Evolutionary conservation across 805 yeast species (phyloP).

Genomic region (Saccharomycopsis microspora): DNA sequence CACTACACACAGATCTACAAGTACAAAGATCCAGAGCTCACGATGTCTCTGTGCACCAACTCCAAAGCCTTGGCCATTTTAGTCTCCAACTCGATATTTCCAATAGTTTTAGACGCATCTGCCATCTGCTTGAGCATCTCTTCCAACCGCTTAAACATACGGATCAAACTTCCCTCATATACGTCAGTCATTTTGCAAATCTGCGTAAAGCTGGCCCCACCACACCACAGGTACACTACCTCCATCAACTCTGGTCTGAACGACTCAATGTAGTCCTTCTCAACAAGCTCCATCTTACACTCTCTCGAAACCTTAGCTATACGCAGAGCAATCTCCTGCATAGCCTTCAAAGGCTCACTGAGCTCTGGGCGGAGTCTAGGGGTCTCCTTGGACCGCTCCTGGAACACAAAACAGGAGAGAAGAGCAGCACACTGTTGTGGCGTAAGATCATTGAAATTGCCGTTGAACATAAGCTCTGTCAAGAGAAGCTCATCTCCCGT

Average conservation of each 20-base stretch:
- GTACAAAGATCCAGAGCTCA: constrained; percentile 91
- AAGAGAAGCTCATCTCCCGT: constrained; percentile 76
- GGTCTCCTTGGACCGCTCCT: constrained; percentile 83
- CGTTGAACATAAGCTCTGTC: constrained; percentile 90
- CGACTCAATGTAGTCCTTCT: constrained; percentile 84
- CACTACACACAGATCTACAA: constrained; percentile 18
- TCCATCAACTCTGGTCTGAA: constrained; percentile 95
- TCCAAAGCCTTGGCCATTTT: constrained; percentile 83
- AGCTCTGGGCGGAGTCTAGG: constrained; percentile 82
- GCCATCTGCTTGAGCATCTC: constrained; percentile 86
- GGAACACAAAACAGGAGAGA: constrained; percentile 91
- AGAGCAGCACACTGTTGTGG: constrained; percentile 90
- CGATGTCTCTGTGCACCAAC: constrained; percentile 89
- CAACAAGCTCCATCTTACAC: constrained; percentile 80
- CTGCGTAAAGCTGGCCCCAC: constrained; percentile 91
- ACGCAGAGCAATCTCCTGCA: constrained; percentile 85
- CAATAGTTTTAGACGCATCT: constrained; percentile 88
- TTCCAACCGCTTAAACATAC: constrained; percentile 90
- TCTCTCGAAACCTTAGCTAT: constrained; percentile 86
- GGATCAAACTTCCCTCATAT: constrained; percentile 90
- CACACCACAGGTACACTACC: constrained; percentile 93
- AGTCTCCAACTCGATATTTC: constrained; percentile 73
- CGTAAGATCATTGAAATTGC: constrained; percentile 79
- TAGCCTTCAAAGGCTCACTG: constrained; percentile 79
- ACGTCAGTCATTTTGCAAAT: constrained; percentile 99